phyloP scores from a whole-genome alignment of 2,329 filamentous ascomycete genomes.

The Ambrosiella beaveri region DNA sequence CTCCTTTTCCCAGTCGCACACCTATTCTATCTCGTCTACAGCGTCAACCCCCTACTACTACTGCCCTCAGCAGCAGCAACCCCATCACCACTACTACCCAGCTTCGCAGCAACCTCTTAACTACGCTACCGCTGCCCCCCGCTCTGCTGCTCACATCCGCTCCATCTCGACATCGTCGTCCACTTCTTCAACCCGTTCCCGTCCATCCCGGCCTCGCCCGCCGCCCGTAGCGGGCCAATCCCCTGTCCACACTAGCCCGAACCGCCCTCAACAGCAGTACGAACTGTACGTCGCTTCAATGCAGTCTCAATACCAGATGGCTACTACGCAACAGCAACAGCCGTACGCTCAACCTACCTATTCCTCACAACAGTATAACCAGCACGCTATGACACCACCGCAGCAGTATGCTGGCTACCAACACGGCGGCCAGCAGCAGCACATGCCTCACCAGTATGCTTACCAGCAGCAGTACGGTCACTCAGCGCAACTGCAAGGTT shows the following conservation, averaged over 20 bases:
- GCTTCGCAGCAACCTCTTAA: neutral
- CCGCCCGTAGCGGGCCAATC: slow-evolving; percentile 10
- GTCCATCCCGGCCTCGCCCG: slow-evolving; percentile 2
- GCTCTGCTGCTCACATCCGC: slow-evolving; percentile 22
- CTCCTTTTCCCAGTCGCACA: neutral
- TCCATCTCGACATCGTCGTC: slow-evolving; percentile 37
- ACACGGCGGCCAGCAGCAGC: slow-evolving; percentile 5
- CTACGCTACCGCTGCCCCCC: neutral
- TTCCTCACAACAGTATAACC: neutral
- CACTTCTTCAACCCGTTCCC: slow-evolving; percentile 23
- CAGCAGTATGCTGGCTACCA: slow-evolving; percentile 4
- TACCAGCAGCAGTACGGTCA: slow-evolving; percentile 9
- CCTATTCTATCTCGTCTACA: neutral
- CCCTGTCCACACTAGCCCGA: slow-evolving; percentile 6
- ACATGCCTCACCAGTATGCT: neutral
- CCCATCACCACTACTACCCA: neutral
- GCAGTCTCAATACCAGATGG: slow-evolving; percentile 6
- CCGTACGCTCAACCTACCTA: neutral
- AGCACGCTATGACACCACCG: slow-evolving; percentile 6
- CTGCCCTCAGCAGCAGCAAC: neutral
- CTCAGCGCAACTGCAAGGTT: slow-evolving; percentile 16
- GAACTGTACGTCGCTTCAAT: neutral
- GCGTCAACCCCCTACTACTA: neutral
- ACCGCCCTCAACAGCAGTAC: slow-evolving; percentile 8
- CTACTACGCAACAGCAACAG: slow-evolving; percentile 6